These are phyloP conservation scores for Daldinia childiae DNA, from an alignment of 495 filamentous ascomycete genomes.

Conservation along the genomic window DNA sequence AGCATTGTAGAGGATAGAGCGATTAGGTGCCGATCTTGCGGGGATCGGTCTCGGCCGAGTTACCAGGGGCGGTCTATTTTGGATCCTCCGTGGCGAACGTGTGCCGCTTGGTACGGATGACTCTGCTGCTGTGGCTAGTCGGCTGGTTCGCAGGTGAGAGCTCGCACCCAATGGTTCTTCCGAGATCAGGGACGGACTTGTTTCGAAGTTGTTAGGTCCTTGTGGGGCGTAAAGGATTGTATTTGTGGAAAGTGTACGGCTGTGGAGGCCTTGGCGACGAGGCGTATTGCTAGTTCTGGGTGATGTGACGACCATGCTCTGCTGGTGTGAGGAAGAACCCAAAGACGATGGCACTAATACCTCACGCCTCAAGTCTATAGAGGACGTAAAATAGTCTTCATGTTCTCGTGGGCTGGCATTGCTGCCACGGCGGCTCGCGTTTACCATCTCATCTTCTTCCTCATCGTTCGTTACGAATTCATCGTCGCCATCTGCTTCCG, in stretches of 20 bases:
- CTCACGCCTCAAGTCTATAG: conserved; percentile 42
- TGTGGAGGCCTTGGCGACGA: conserved; percentile 57
- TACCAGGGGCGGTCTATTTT: conserved; percentile 14
- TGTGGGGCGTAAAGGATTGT: conserved; percentile 79
- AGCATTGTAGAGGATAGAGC: conserved; percentile 43
- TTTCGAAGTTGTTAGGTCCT: conserved; percentile 49
- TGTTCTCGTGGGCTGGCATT: conserved; percentile 41
- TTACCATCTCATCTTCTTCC: conserved; percentile 62
- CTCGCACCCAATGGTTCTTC: conserved; percentile 42
- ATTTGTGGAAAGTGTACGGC: conserved; percentile 75
- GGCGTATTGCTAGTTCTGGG: conserved; percentile 45
- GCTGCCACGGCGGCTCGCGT: conserved; percentile 42
- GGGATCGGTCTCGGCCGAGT: conserved; percentile 40
- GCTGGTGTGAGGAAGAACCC: conserved; percentile 37
- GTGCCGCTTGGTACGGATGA: conserved; percentile 29
- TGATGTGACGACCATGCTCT: conserved; percentile 39
- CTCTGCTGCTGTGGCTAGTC: conserved; percentile 37
- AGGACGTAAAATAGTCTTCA: conserved; percentile 62
- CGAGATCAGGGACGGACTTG: conserved; percentile 60
- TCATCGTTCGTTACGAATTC: conserved; percentile 85
- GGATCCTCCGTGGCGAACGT: conserved; percentile 41
- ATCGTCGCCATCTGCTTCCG: conserved; percentile 87
- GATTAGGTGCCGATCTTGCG: conserved; percentile 43
- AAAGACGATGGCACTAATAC: conserved; percentile 36
- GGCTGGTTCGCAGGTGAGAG: conserved; percentile 49